phyloP scores from a whole-genome alignment of 345 rosid genomes.

The Citrus mangshanensis region DNA sequence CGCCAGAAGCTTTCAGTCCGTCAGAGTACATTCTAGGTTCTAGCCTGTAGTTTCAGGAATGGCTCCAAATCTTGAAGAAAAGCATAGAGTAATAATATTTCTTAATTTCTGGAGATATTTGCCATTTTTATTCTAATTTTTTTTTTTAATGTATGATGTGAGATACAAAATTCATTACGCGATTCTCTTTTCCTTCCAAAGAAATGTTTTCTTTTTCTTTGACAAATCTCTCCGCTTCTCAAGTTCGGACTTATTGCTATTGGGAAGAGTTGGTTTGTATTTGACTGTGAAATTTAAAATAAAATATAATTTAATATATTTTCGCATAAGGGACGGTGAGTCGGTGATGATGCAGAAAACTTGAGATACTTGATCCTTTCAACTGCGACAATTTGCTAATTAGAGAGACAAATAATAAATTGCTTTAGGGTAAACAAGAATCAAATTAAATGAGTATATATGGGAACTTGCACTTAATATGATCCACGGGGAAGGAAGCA shows the following conservation, averaged over 20 bases:
- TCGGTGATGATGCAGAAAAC: too few species aligned
- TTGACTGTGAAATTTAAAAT: too few species aligned
- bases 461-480: neutral
- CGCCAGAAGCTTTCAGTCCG: neutral
- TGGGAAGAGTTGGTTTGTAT: too few species aligned
- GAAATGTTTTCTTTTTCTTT: too few species aligned
- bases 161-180: too few species aligned
- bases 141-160: too few species aligned
- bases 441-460: neutral
- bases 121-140: too few species aligned
- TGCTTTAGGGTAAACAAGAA: neutral
- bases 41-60: neutral
- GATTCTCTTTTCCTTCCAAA: too few species aligned
- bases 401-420: neutral
- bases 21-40: neutral
- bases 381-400: neutral
- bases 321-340: neutral
- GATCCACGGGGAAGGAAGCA: too few species aligned
- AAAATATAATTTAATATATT: neutral
- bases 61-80: neutral
- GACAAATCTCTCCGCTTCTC: too few species aligned
- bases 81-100: neutral
- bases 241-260: too few species aligned
- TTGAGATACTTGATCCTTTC: neutral
- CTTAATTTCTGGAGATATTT: too few species aligned